Percentiles rank a stretch among this genome's conserved stretches.
Evolutionary conservation across 1,139 yeast species (phyloP).

Genomic region (Pichia sp.): DNA sequence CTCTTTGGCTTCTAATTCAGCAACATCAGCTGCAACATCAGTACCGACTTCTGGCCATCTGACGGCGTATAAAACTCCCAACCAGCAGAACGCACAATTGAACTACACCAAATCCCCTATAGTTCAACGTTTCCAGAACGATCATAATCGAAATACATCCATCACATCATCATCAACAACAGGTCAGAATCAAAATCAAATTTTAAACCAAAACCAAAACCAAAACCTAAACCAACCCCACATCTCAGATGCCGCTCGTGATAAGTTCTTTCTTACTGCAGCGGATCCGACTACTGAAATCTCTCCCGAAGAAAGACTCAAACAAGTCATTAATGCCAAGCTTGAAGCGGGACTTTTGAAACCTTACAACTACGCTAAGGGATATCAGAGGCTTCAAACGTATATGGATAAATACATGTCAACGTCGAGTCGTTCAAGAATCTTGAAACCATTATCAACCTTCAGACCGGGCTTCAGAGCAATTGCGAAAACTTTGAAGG

Average conservation of each 20-base stretch:
- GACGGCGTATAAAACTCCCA: slow-evolving; percentile 4
- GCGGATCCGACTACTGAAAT: slow-evolving; percentile 96
- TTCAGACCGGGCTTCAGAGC: slow-evolving; percentile 94
- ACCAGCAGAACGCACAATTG: slow-evolving; percentile 3
- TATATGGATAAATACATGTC: slow-evolving; percentile 96
- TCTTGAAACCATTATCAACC: slow-evolving; percentile 75
- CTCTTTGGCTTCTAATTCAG: slow-evolving; percentile 6
- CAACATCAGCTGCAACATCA: slow-evolving; percentile 1
- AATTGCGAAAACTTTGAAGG: slow-evolving; percentile 83
- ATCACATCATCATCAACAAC: too few relatives aligned
- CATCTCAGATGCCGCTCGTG: slow-evolving; percentile 76
- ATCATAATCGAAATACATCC: slow-evolving; percentile 1
- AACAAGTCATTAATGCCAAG: slow-evolving; percentile 94
- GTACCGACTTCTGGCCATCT: background rate
- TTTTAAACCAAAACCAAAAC: too few relatives aligned
- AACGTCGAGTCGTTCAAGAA: slow-evolving; percentile 75
- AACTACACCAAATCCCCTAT: slow-evolving; percentile 1
- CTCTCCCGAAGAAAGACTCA: slow-evolving; percentile 89
- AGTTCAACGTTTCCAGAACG: background rate
- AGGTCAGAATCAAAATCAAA: too few relatives aligned
- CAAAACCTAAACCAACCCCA: too few relatives aligned
- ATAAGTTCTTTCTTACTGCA: slow-evolving; percentile 90
- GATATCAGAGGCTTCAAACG: slow-evolving; percentile 81
- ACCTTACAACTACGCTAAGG: slow-evolving; percentile 92
- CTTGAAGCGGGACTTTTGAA: slow-evolving; percentile 87